Base-by-base conservation (phyloP, 129 eudicot genomes). In the Flaveria trinervia region DNA sequence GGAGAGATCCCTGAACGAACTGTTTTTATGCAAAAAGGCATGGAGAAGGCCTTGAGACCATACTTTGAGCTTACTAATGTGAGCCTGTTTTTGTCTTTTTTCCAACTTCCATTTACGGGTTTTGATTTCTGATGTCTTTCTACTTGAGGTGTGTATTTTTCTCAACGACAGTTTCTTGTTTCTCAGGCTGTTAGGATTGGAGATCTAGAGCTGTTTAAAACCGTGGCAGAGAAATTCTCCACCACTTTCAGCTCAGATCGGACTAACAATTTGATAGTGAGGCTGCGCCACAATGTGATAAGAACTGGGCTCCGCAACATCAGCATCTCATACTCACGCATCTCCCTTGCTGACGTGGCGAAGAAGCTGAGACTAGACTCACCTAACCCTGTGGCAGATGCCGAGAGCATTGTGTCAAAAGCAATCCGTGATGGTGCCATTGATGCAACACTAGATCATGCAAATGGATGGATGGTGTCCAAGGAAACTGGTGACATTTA, bases 51-150 rank as follows among this genome's bases (percentile, higher is more conserved):
- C 36, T 82, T 91, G 85, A 85, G 99, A 77, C 96, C 99, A 7
- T 91, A 95, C 89, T 95, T 95, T 85, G 99, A 95, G 84, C 97
- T 95, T 41, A 95, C 99, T 33, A 95, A 95, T 84, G 99, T 95
- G 66, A 87, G 99, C 84, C 13, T 17, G 18, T 3, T 20, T 57
- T 45, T 54, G 56, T 11, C 14, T 12, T 28, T 61, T 13, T 14
- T 12, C 13, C 68, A 14, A 39, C 49, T 60, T 18, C 45, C 52
- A 14, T 2, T 46, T 70, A 46, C 15, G 14, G 57, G 55, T 76
- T 74, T 14, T 59, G 48, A 60, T 23, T 64, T 45, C 6, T 55
- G 20, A 5, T 51, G 14, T n/a, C 62, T 18, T 75, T 74, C 65
- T 43, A 39, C 39, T 18, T 4, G 13, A 30, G 54, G 43, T 2